These are phyloP conservation scores for Teunomyces panamensis DNA, from an alignment of 805 yeast genomes.

Conservation along the genomic window DNA sequence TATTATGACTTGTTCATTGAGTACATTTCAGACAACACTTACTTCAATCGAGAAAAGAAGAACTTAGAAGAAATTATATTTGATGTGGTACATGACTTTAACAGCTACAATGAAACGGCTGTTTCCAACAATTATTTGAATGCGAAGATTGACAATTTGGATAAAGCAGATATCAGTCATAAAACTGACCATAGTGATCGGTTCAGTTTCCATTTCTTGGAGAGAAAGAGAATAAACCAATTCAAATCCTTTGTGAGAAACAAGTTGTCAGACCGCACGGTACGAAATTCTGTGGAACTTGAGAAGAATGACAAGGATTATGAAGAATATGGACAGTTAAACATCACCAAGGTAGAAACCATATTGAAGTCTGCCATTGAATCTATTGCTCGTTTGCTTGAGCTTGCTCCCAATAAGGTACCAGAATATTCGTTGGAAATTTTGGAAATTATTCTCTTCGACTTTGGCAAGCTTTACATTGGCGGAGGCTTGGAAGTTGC, in stretches of 20 bases:
- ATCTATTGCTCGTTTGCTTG: slow-evolving; percentile 72
- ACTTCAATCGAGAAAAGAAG: slow-evolving; percentile 69
- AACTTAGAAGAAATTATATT: slow-evolving; percentile 56
- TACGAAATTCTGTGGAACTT: slow-evolving; percentile 29
- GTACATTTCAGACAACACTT: slow-evolving; percentile 61
- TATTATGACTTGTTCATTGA: slow-evolving; percentile 71
- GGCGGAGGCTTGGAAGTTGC: slow-evolving; percentile 74
- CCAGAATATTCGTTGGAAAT: slow-evolving; percentile 63
- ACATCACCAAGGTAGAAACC: slow-evolving; percentile 52
- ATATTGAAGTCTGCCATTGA: slow-evolving; percentile 70
- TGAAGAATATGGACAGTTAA: slow-evolving; percentile 26
- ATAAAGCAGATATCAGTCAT: slow-evolving; percentile 19
- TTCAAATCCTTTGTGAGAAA: slow-evolving; percentile 57
- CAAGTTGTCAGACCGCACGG: slow-evolving; percentile 32
- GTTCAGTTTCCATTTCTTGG: slow-evolving; percentile 31
- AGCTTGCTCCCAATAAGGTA: slow-evolving; percentile 61
- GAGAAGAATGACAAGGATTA: slow-evolving; percentile 11
- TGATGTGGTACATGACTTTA: slow-evolving; percentile 44
- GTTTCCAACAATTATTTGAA: slow-evolving; percentile 33
- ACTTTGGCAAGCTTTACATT: slow-evolving; percentile 70
- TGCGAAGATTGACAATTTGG: slow-evolving; percentile 34
- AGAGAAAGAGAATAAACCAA: slow-evolving; percentile 47
- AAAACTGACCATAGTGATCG: slow-evolving; percentile 18
- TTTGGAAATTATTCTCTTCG: slow-evolving; percentile 62
- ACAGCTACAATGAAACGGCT: slow-evolving; percentile 32